A percentile compares a stretch with the other conserved stretches of the same genome.
These are phyloP conservation scores for Oryza rufipogon DNA, from an alignment of 176 grass and related monocot genomes.

Conservation along the genomic window DNA sequence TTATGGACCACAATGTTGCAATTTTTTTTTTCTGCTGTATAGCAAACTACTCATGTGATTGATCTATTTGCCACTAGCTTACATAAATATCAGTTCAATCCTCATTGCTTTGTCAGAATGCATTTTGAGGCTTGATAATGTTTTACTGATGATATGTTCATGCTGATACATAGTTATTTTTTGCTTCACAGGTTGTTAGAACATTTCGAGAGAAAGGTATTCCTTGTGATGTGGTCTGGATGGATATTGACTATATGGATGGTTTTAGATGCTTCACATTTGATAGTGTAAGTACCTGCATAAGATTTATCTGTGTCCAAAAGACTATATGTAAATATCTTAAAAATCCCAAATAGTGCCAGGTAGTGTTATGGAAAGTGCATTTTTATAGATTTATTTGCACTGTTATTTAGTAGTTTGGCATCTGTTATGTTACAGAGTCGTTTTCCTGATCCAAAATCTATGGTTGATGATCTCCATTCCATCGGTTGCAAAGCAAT, in stretches of 20 bases:
- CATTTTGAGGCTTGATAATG: constrained; percentile 31
- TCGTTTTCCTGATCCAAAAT: constrained; percentile 79
- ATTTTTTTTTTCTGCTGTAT: neutral
- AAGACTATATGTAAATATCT: constrained; percentile 9
- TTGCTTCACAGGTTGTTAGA: constrained; percentile 68
- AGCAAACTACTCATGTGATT: neutral
- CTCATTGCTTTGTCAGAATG: constrained; percentile 1
- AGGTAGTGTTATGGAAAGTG: constrained; percentile 4
- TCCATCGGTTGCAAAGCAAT: constrained; percentile 79
- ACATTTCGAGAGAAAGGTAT: constrained; percentile 92
- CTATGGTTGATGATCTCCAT: constrained; percentile 81
- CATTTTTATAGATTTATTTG: constrained; percentile 19
- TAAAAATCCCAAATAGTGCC: neutral
- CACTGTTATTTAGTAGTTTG: neutral
- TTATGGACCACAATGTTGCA: neutral
- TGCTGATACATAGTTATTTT: constrained; percentile 28
- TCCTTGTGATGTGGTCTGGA: constrained; percentile 98
- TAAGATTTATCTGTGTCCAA: constrained; percentile 1
- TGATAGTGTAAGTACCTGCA: constrained; percentile 60
- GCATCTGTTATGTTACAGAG: constrained; percentile 45
- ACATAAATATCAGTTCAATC: constrained; percentile 13
- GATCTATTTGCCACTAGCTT: constrained; percentile 2
- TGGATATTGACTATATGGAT: constrained; percentile 99
- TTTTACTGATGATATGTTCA: constrained; percentile 19
- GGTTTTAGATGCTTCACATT: constrained; percentile 96